Evolutionary conservation across 2,329 filamentous ascomycete genomes (phyloP), one percentile per base, ranked within the genome.

Genomic region (Cladosporium sp.): DNA sequence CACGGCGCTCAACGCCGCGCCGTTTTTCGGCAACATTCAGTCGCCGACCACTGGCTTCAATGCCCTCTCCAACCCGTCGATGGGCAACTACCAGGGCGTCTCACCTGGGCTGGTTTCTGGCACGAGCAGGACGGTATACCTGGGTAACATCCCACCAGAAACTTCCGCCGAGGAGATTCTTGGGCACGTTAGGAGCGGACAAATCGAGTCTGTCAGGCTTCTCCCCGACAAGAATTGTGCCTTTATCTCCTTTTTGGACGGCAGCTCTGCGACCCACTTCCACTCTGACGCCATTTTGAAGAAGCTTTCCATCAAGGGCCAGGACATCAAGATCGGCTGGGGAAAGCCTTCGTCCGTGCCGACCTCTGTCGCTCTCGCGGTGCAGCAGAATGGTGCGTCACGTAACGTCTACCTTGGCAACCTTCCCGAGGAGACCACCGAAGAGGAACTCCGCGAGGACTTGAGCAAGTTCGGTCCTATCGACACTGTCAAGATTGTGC

Each of bases 301-400:
- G 79, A 98, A 97, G 79, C 82, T 98, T 67, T 91, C 91, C 62
- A 95, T 98, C 75, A 91, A 95, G 72, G 92, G 92, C 20, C 93
- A 97, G 75, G 93, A 98, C 69, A 96, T 98, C 77, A 98, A 98
- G 78, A 91, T 98, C 62, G 93, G 93, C 55, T 98, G 93, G 93
- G 93, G 93, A 56, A 98, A 98, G 74, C 92, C 93, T 27, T 97
- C 93, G 3, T 92, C 95, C 71, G 93, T 98, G 1, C 93, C 93
- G 3, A 97, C 92, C 2, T 97, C 93, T 2, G 93, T 98, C 40
- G 90, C 91, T n/a, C 78, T 97, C 51, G 92, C 93, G 40, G 93
- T 97, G 27, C 93, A 98, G 73, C 93, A 98, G 71, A 96, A 91
- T 11, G 91, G 91, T 46, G 93, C 93, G 25, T 98, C 93, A 15